phyloP scores from a whole-genome alignment of 352 stramenopile genomes.

The Salisapilia sapeloensis region DNA sequence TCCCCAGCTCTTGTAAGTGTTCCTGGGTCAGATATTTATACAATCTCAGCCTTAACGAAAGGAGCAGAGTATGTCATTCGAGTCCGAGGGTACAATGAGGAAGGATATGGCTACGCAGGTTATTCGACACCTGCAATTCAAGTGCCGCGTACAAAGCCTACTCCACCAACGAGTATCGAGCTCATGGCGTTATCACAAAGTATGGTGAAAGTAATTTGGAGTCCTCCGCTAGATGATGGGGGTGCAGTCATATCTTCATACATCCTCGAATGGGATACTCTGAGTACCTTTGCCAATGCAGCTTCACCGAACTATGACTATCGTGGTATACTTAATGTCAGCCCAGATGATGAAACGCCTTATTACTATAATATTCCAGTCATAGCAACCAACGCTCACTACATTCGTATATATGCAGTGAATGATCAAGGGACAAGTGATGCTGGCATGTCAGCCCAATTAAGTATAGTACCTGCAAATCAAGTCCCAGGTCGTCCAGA shows the following conservation, averaged over 20 bases:
- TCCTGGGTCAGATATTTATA: conserved; percentile 9
- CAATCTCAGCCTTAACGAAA: conserved; percentile 28
- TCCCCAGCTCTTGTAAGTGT: conserved; percentile 13
- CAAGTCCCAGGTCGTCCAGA: conserved; percentile 61
- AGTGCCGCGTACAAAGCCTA: conserved; percentile 25
- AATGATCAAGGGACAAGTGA: conserved; percentile 82
- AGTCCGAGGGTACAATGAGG: conserved; percentile 35
- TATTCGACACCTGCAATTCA: conserved; percentile 34
- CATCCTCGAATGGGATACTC: conserved; percentile 86
- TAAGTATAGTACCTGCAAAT: conserved; percentile 33
- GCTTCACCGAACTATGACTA: conserved; percentile 49
- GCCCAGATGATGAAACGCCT: conserved; percentile 13
- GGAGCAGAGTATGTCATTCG: conserved; percentile 41
- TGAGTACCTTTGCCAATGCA: conserved; percentile 48
- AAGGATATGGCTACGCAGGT: conserved; percentile 33
- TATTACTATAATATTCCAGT: conserved; percentile 90
- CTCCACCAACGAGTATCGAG: conserved; percentile 13
- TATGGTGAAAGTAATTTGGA: conserved; percentile 71
- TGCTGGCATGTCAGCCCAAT: conserved; percentile 19
- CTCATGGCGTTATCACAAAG: conserved; percentile 42
- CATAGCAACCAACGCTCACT: conserved; percentile 41
- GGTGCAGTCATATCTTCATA: conserved; percentile 76
- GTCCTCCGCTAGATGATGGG: conserved; percentile 30
- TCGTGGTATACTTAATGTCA: conserved; percentile 18
- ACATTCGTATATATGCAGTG: conserved; percentile 80